Base-by-base conservation (phyloP, 2,329 filamentous ascomycete genomes). In the Diplodia corticola region DNA sequence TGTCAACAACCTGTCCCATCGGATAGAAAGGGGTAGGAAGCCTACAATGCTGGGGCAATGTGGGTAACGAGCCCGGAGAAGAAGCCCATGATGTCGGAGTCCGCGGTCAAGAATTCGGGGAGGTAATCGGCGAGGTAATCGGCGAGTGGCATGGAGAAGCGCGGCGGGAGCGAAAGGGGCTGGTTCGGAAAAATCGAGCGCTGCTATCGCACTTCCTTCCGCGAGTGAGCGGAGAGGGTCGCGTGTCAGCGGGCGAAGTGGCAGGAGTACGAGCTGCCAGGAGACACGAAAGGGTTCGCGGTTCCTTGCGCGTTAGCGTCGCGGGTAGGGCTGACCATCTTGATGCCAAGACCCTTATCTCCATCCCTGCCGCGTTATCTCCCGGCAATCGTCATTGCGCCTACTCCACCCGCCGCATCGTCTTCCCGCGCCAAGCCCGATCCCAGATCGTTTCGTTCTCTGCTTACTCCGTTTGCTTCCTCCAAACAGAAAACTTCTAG, bases 21-120 rank as follows among this genome's bases (percentile, higher is more conserved):
- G 22, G 35, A 20, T 12, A 44, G 63, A 24, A n/a, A 6, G 33
- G 24, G 20, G 26, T 40, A 37, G 55, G 66, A n/a, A 26, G 67
- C 72, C 46, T 71, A 78, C 77, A 79, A 79, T 53, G 77, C 72
- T 1, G 77, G 77, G 51, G 77, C 77, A 40, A 79, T 75, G 49
- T 73, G 69, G 49, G 71, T 77, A 24, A 79, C 72, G 30, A 76
- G 69, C 13, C 69, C 70, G 44, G 75, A 77, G 64, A 79, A 68
- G 69, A 78, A 71, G 60, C 74, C 75, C 77, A 79, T 79, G 24
- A 64, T 68, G 68, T 63, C 61, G 30, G 64, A 49, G 24, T 66
- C 64, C 44, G 54, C 48, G 33, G 64, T 51, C 33, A 44, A 57
- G 44, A 40, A 65, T n/a, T 65, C 51, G 63, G 63, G 53, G 30